Evolutionary conservation across 495 filamentous ascomycete genomes (phyloP).

Genomic region (Hypoxylon fuscum): DNA sequence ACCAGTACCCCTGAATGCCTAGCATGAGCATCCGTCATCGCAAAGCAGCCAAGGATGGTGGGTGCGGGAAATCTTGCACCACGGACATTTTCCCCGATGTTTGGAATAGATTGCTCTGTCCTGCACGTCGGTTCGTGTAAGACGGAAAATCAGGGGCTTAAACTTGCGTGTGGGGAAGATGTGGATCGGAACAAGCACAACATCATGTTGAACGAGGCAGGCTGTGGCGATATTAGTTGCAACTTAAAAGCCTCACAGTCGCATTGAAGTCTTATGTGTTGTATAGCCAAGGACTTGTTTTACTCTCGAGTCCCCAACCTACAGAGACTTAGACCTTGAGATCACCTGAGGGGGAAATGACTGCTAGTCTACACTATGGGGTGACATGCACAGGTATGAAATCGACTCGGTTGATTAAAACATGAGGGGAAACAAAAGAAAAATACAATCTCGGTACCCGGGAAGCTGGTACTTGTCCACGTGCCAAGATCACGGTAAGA

Average conservation of each 20-base stretch:
- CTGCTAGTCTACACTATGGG: too few relatives aligned
- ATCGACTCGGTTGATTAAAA: background rate
- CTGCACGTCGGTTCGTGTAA: conserved; percentile 12
- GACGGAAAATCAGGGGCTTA: conserved; percentile 9
- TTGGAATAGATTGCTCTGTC: conserved; percentile 24
- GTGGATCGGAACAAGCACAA: conserved; percentile 10
- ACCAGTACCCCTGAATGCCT: too few relatives aligned
- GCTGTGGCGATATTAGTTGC: conserved; percentile 7
- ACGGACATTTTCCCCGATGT: background rate
- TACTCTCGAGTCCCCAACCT: too few relatives aligned
- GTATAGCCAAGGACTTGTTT: background rate
- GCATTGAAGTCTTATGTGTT: too few relatives aligned
- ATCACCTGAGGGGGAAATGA: too few relatives aligned
- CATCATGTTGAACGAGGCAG: conserved; percentile 26
- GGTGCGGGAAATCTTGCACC: background rate
- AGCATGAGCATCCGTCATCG: too few relatives aligned
- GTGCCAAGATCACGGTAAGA: conserved; percentile 27
- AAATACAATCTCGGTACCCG: conserved; percentile 36
- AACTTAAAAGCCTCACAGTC: background rate
- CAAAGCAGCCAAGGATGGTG: too few relatives aligned
- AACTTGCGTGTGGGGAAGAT: background rate
- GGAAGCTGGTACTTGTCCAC: conserved; percentile 37
- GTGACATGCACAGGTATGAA: background rate
- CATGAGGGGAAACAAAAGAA: background rate
- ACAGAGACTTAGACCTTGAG: background rate